A percentile compares a stretch with the other conserved stretches of the same genome.
Conservation (phyloP, 371 early-diverging fungal species). For the Mortierella sp. region DNA sequence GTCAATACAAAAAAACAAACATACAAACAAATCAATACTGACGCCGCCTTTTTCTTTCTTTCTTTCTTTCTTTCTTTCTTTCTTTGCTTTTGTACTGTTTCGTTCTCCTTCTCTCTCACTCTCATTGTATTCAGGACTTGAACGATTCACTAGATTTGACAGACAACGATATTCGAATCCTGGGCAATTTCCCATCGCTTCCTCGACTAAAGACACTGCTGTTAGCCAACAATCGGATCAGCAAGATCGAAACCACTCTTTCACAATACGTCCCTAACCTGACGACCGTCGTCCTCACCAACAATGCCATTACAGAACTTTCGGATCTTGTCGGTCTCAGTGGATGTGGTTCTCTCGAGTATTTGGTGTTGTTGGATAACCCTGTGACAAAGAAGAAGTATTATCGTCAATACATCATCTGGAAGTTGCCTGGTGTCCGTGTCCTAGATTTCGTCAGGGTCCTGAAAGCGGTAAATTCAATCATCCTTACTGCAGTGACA, state of each 20-base stretch:
- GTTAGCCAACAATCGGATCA: slow-evolving; percentile 88
- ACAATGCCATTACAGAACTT: slow-evolving; percentile 85
- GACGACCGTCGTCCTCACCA: slow-evolving; percentile 82
- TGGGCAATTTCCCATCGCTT: slow-evolving; percentile 92
- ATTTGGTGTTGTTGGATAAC: slow-evolving; percentile 84
- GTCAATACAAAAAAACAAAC: not conserved
- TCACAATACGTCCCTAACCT: slow-evolving; percentile 79
- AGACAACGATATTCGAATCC: slow-evolving; percentile 86
- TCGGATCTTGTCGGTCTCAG: slow-evolving; percentile 84
- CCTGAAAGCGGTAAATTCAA: slow-evolving; percentile 67
- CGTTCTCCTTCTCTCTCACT: not conserved
- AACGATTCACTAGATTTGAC: slow-evolving; percentile 94
- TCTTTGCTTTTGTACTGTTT: slow-evolving; percentile 6
- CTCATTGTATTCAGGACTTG: slow-evolving; percentile 84
- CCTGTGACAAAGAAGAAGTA: slow-evolving; percentile 84
- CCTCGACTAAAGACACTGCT: slow-evolving; percentile 81
- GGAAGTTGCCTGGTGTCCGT: slow-evolving; percentile 79
- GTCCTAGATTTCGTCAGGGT: slow-evolving; percentile 89
- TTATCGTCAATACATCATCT: slow-evolving; percentile 86
- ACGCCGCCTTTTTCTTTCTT: not conserved
- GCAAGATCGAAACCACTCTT: slow-evolving; percentile 74
- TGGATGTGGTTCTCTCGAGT: slow-evolving; percentile 63
- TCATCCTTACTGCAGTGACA: not conserved
- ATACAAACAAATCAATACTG: not conserved
- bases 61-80: not conserved